A percentile compares a stretch with the other conserved stretches of the same genome.
These are phyloP conservation scores for Starmerella khaoyaiensis DNA, from an alignment of 805 yeast genomes.

Conservation along the genomic window DNA sequence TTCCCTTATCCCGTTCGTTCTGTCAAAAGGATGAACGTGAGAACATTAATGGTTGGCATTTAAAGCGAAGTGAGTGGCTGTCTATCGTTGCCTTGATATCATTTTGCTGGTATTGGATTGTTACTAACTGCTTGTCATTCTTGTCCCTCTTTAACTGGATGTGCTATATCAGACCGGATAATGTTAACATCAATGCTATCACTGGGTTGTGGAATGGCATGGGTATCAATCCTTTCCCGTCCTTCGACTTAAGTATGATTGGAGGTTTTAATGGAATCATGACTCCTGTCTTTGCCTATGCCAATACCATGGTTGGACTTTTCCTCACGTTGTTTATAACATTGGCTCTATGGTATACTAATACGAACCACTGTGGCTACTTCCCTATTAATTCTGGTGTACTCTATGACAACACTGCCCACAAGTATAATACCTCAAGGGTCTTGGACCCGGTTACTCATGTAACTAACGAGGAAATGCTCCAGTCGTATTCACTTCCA, in stretches of 20 bases:
- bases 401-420: conserved; percentile 36
- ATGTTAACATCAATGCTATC: conserved; percentile 45
- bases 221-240: conserved; percentile 40
- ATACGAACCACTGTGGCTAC: conserved; percentile 39
- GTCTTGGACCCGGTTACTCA: conserved; percentile 35
- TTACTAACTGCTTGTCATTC: conserved; percentile 49
- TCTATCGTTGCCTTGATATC: conserved; percentile 30
- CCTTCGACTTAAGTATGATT: conserved; percentile 32
- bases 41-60: conserved; percentile 45
- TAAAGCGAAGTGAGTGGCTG: conserved; percentile 41
- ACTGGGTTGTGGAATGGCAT: conserved; percentile 40
- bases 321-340: conserved; percentile 26
- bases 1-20: conserved; percentile 36
- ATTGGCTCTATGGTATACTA: conserved; percentile 32
- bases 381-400: conserved; percentile 39
- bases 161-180: conserved; percentile 42
- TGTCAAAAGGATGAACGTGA: conserved; percentile 31
- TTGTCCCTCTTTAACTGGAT: conserved; percentile 52
- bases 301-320: conserved; percentile 28
- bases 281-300: conserved; percentile 9
- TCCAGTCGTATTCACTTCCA: conserved; percentile 46
- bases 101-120: conserved; percentile 53
- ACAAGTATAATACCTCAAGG: conserved; percentile 32
- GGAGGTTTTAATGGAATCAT: conserved; percentile 5
- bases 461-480: conserved; percentile 34